Conservation (phyloP, 108 stramenopile genomes). For the Cyclotella choctawhatcheeana region DNA sequence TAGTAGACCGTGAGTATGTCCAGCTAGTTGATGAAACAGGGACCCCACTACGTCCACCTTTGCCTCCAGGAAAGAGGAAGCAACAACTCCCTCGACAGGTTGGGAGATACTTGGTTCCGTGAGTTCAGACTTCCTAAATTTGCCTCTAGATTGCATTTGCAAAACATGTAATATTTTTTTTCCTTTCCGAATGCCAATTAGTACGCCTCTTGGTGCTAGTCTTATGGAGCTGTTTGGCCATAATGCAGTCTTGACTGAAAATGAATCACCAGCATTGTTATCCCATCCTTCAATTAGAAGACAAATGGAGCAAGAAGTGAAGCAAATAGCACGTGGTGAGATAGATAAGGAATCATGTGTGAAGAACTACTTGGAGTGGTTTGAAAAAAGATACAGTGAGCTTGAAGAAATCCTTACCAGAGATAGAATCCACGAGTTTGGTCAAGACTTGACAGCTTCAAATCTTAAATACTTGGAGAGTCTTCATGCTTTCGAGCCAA, state of each 20-base stretch:
- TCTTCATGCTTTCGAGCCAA: slow-evolving; percentile 29
- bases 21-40: slow-evolving; percentile 38
- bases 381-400: slow-evolving; percentile 36
- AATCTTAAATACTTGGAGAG: slow-evolving; percentile 22
- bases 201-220: slow-evolving; percentile 26
- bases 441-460: slow-evolving; percentile 1
- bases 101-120: slow-evolving; percentile 46
- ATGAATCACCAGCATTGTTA: slow-evolving; percentile 26
- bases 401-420: slow-evolving; percentile 12
- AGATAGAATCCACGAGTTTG: slow-evolving; percentile 36
- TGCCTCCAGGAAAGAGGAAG: slow-evolving; percentile 26
- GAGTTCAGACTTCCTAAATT: no score
- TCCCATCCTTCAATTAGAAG: slow-evolving; percentile 37
- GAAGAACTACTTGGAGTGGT: slow-evolving; percentile 37
- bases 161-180: no score
- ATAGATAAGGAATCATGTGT: slow-evolving; percentile 45
- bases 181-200: no score
- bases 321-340: slow-evolving; percentile 28
- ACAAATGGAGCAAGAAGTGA: slow-evolving; percentile 50
- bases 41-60: slow-evolving; percentile 19
- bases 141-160: no score
- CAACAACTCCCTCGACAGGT: slow-evolving; percentile 34
- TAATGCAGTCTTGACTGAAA: slow-evolving; percentile 3
- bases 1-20: slow-evolving; percentile 45
- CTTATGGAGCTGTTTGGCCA: slow-evolving; percentile 33